Base-by-base conservation (phyloP, 805 yeast genomes). In the Cyberlindnera japonica region DNA sequence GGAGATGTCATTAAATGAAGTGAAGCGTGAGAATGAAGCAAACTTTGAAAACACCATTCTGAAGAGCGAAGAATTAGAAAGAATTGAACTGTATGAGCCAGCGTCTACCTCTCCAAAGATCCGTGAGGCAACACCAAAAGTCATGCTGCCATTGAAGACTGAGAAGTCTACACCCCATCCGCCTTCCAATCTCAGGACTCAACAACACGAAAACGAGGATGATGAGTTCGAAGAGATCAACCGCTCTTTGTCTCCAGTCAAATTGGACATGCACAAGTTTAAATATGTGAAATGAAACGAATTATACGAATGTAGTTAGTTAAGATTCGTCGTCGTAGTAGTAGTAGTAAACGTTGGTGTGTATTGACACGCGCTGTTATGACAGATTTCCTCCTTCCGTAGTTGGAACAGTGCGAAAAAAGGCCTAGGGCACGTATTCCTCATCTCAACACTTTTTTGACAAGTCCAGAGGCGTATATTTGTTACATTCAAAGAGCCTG, bases 161-260 rank as follows among this genome's bases (percentile, higher is more conserved):
- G n/a, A n/a, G n/a, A n/a, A n/a, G n/a, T n/a, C n/a, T n/a, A n/a
- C n/a, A n/a, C n/a, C n/a, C n/a, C n/a, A n/a, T n/a, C n/a, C n/a
- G n/a, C n/a, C n/a, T n/a, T n/a, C n/a, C n/a, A n/a, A n/a, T n/a
- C n/a, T n/a, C n/a, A n/a, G n/a, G n/a, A n/a, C n/a, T n/a, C n/a
- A n/a, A n/a, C n/a, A n/a, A n/a, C n/a, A n/a, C n/a, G n/a, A n/a
- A n/a, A 36, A 20, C 3, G 40, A 35, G 4, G 50, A 43, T 5
- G 47, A 47, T 16, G 50, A 47, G 24, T 47, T 47, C 21, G 50
- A 47, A n/a, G 53, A 45, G 29, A 51, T 47, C 14, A 45, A 38
- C 5, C 45, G 44, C 22, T 43, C 57, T 12, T 24, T 51, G 13
- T 48, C 55, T 2, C 54, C 58, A 5, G 55, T 53, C 21, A 51